A percentile compares a stretch with the other conserved stretches of the same genome.
phyloP scores from a whole-genome alignment of 164 flowering plant genomes.

The Magnolia officinalis region DNA sequence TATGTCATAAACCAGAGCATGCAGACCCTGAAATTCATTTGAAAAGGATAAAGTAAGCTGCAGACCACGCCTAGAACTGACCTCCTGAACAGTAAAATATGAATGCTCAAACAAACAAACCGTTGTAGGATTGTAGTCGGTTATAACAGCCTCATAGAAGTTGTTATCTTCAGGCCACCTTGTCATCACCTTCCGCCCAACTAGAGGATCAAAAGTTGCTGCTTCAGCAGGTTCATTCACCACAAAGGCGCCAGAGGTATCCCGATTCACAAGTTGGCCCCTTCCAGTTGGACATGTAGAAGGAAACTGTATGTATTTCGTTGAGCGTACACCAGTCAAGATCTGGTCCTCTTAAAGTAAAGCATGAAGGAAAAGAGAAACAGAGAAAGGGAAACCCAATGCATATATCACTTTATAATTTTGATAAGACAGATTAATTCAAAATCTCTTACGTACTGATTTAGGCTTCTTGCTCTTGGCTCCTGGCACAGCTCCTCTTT shows the following conservation, averaged over 20 bases:
- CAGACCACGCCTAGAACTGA: background rate
- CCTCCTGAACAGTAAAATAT: background rate
- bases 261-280: conserved; percentile 50
- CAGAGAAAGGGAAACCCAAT: background rate
- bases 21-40: conserved; percentile 41
- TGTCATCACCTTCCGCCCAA: conserved; percentile 86
- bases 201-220: conserved; percentile 43
- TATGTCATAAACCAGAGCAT: conserved; percentile 52
- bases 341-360: conserved; percentile 20
- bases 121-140: conserved; percentile 63
- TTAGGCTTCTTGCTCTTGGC: conserved; percentile 45
- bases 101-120: conserved; percentile 25
- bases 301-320: conserved; percentile 49
- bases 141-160: conserved; percentile 91
- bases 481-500: conserved; percentile 19
- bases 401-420: background rate
- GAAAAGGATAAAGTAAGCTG: conserved; percentile 6
- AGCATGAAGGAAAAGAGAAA: background rate
- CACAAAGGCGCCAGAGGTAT: conserved; percentile 42
- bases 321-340: conserved; percentile 35
- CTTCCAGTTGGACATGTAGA: conserved; percentile 57
- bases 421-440: background rate
- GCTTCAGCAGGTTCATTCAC: conserved; percentile 49
- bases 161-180: conserved; percentile 96
- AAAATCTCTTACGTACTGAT: conserved; percentile 39